phyloP scores from a whole-genome alignment of 2,329 filamentous ascomycete species.

The Chaetomium globosum region DNA sequence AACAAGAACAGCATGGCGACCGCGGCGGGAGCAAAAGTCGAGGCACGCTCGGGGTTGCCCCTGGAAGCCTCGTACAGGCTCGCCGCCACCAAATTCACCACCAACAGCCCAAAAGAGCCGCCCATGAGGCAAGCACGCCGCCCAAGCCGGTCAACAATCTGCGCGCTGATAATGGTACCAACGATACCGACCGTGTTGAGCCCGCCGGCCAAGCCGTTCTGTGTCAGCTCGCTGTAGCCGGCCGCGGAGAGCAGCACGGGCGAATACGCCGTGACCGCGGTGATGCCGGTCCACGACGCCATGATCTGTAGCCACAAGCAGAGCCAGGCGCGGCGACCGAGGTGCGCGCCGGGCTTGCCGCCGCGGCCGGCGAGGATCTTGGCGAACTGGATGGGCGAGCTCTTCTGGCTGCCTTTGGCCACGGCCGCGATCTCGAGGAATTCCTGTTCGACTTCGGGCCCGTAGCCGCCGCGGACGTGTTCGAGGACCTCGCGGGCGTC shows the following conservation, averaged over 20 bases:
- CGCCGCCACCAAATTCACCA: constrained; percentile 49
- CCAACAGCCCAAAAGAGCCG: constrained; percentile 45
- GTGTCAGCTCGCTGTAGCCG: constrained; percentile 45
- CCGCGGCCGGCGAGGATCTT: constrained; percentile 41
- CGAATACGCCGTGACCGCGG: constrained; percentile 47
- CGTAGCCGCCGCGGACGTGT: constrained; percentile 41
- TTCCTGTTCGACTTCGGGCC: constrained; percentile 45
- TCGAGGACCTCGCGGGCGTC: constrained; percentile 42
- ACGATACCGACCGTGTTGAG: constrained; percentile 56
- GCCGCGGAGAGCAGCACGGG: constrained; percentile 42
- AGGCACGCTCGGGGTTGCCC: constrained; percentile 42
- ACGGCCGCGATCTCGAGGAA: constrained; percentile 48
- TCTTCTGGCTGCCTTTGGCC: constrained; percentile 45
- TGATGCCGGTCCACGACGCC: constrained; percentile 50
- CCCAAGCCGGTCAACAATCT: constrained; percentile 55
- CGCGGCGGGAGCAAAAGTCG: constrained; percentile 49
- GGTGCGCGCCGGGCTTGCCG: constrained; percentile 42
- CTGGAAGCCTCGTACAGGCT: constrained; percentile 48
- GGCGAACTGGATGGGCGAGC: constrained; percentile 44
- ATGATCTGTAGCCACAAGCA: constrained; percentile 49
- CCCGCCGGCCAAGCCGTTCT: constrained; percentile 53
- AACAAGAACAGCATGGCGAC: constrained; percentile 55
- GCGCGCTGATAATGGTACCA: constrained; percentile 54
- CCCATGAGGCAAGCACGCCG: constrained; percentile 47
- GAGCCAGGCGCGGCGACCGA: constrained; percentile 47